Evolutionary conservation across 306 rosid species (phyloP).

Genomic region (Dalbergia cultrata): DNA sequence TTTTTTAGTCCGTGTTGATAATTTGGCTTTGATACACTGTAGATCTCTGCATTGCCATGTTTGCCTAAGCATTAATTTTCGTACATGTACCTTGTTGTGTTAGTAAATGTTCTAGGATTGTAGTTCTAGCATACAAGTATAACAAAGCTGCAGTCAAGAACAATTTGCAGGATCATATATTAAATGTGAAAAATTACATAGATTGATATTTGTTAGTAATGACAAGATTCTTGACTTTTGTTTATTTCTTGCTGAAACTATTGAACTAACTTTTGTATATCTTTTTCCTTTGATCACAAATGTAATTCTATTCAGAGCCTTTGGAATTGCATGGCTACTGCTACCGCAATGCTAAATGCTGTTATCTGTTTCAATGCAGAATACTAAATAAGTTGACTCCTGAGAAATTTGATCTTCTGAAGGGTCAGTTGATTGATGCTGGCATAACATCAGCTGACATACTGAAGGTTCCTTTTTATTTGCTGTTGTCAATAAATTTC

Average conservation of each 20-base stretch:
- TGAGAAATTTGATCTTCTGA: constrained; percentile 95
- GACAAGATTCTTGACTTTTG: neutral
- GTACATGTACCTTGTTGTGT: neutral
- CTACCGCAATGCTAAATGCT: constrained; percentile 20
- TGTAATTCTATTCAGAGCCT: constrained; percentile 1
- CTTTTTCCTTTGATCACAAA: neutral
- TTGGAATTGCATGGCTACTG: constrained; percentile 21
- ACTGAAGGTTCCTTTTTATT: constrained; percentile 64
- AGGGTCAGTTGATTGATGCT: constrained; percentile 92
- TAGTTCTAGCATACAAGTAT: neutral
- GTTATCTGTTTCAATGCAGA: constrained; percentile 58
- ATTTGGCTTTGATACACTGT: neutral
- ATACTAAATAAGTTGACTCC: constrained; percentile 97
- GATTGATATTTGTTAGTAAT: neutral
- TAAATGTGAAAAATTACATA: neutral
- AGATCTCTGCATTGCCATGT: neutral
- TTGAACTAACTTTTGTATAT: neutral
- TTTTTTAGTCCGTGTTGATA: neutral
- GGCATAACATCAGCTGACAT: constrained; percentile 98
- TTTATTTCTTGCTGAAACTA: constrained; percentile 5
- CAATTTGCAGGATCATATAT: constrained; percentile 27
- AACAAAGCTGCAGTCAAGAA: constrained; percentile 8
- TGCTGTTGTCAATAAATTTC: neutral
- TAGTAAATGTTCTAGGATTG: neutral
- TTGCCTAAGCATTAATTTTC: neutral